A percentile compares a stretch with the other conserved stretches of the same genome.
phyloP scores from a whole-genome alignment of 768 basidiomycete species.

The Suillus decipiens region DNA sequence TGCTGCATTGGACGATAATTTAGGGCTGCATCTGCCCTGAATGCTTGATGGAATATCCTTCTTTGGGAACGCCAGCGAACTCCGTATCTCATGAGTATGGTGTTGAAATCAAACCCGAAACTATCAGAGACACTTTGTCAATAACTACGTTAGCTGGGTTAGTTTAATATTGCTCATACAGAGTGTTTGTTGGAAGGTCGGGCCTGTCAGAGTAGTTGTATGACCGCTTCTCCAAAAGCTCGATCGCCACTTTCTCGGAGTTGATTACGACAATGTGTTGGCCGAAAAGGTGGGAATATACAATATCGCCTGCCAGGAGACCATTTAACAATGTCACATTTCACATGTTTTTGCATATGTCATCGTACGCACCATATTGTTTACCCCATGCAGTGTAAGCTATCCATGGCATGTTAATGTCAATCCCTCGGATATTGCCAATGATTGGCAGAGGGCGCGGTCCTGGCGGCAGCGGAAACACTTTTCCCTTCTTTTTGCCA shows the following conservation, averaged over 20 bases:
- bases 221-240: slow-evolving; percentile 30
- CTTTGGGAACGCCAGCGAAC: slow-evolving; percentile 38
- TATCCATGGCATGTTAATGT: slow-evolving; percentile 19
- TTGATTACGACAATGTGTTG: slow-evolving; percentile 31
- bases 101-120: slow-evolving; percentile 37
- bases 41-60: slow-evolving; percentile 38
- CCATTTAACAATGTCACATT: background rate
- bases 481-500: slow-evolving; percentile 10
- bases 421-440: slow-evolving; percentile 23
- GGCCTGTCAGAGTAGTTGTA: slow-evolving; percentile 35
- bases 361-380: slow-evolving; percentile 16
- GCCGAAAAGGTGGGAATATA: slow-evolving; percentile 26
- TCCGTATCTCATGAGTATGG: slow-evolving; percentile 37
- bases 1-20: slow-evolving; percentile 36
- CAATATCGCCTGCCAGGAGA: slow-evolving; percentile 23
- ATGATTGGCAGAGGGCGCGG: slow-evolving; percentile 21
- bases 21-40: slow-evolving; percentile 26
- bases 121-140: slow-evolving; percentile 12
- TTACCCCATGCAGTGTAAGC: slow-evolving; percentile 22
- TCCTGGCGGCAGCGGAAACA: slow-evolving; percentile 22
- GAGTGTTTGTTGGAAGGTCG: slow-evolving; percentile 20
- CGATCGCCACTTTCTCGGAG: slow-evolving; percentile 24
- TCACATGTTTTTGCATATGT: background rate
- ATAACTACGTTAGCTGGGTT: background rate
- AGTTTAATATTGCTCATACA: slow-evolving; percentile 16